Evolutionary conservation across 768 basidiomycete genomes (phyloP).

Genomic region (Trametes meyenii): DNA sequence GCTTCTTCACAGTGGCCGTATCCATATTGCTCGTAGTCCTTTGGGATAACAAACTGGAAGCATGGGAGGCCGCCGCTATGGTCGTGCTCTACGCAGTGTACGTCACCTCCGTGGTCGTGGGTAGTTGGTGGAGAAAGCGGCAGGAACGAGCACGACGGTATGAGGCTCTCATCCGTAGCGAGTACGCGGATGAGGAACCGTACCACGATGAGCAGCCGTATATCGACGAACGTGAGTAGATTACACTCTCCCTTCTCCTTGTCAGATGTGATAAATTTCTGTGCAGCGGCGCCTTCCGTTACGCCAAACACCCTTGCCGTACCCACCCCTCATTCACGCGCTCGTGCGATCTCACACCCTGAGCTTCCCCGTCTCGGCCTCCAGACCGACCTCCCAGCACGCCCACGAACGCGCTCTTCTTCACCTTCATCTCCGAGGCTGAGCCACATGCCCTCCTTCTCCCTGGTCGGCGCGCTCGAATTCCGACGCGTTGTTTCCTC

Average conservation of each 20-base stretch:
- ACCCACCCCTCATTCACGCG: slow-evolving; percentile 29
- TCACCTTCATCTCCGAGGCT: slow-evolving; percentile 49
- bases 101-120: slow-evolving; percentile 72
- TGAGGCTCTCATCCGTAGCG: slow-evolving; percentile 58
- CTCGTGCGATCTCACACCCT: slow-evolving; percentile 43
- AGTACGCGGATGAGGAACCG: slow-evolving; percentile 57
- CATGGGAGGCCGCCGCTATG: slow-evolving; percentile 74
- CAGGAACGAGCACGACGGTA: slow-evolving; percentile 47
- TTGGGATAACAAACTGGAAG: slow-evolving; percentile 69
- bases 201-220: slow-evolving; percentile 53
- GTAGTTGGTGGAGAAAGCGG: slow-evolving; percentile 75
- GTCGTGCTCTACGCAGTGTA: slow-evolving; percentile 77
- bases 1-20: slow-evolving; percentile 90
- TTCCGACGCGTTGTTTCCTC: slow-evolving; percentile 90
- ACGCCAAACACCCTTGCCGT: slow-evolving; percentile 35
- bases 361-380: slow-evolving; percentile 40
- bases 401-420: slow-evolving; percentile 50
- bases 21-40: slow-evolving; percentile 75
- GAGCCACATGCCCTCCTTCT: slow-evolving; percentile 77
- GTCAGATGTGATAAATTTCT: neutral
- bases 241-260: neutral
- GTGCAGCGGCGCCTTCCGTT: slow-evolving; percentile 11
- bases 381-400: slow-evolving; percentile 44
- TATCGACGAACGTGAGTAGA: slow-evolving; percentile 59
- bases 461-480: slow-evolving; percentile 92